Evolutionary conservation across 345 rosid species (phyloP).

Genomic region (Citrus maxima): DNA sequence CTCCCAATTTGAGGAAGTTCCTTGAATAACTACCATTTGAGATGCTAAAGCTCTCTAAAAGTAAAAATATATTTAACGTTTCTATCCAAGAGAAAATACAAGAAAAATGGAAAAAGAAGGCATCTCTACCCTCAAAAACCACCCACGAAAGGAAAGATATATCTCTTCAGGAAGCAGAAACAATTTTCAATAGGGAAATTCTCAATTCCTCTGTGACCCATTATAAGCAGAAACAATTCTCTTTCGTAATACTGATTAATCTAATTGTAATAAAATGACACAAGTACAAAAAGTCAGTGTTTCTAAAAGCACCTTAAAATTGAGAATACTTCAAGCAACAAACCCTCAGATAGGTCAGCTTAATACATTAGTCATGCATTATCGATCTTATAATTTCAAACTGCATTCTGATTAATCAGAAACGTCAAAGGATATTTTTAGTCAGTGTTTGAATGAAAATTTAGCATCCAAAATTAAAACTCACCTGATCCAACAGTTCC

Average conservation of each 20-base stretch:
- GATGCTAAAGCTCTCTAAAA: background rate
- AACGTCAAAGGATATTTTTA: background rate
- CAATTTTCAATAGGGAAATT: background rate
- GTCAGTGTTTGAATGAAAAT: background rate
- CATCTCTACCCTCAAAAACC: background rate
- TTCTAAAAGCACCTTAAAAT: background rate
- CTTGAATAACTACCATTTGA: background rate
- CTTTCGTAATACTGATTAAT: background rate
- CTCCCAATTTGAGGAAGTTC: background rate
- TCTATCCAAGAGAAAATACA: background rate
- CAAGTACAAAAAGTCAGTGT: background rate
- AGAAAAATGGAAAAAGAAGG: background rate
- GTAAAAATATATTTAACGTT: background rate
- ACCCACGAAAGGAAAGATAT: background rate
- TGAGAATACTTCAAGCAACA: background rate
- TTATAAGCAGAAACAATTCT: background rate
- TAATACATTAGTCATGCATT: background rate
- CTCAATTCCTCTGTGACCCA: background rate
- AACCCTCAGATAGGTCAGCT: background rate
- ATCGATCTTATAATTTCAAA: background rate
- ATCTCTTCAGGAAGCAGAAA: background rate
- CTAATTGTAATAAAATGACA: background rate
- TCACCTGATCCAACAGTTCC: slow-evolving; percentile 99
- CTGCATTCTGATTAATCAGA: background rate
- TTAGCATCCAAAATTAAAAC: slow-evolving; percentile 21